Percentiles rank a stretch among this genome's conserved stretches.
Conservation (phyloP, 2,329 filamentous ascomycete species). For the Aspergillus pseudoviridinutans region DNA sequence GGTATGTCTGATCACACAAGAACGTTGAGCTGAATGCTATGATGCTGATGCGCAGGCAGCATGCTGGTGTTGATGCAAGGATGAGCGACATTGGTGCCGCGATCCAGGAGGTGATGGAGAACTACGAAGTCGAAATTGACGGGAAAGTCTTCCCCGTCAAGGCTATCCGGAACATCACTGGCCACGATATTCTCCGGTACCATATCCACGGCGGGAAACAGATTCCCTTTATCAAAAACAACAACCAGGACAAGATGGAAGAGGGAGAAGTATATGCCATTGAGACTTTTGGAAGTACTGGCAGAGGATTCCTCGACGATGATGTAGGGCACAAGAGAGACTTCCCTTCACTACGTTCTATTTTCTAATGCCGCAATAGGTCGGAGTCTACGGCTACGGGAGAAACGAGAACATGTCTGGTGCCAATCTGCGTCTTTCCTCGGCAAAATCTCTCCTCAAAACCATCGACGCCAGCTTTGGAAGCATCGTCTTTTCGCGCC, state of each 20-base stretch:
- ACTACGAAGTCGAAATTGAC: conserved; percentile 55
- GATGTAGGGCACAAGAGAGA: conserved; percentile 33
- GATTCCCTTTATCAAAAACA: conserved; percentile 53
- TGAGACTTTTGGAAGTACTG: conserved; percentile 56
- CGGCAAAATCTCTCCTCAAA: conserved; percentile 55
- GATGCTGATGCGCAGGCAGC: conserved; percentile 20
- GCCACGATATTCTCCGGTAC: conserved; percentile 53
- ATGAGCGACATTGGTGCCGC: conserved; percentile 54
- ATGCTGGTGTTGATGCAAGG: conserved; percentile 53
- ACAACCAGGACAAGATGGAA: conserved; percentile 52
- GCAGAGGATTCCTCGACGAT: conserved; percentile 46
- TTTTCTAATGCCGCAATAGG: conserved; percentile 23
- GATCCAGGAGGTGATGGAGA: conserved; percentile 61
- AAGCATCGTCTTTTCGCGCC: conserved; percentile 57
- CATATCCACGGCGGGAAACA: conserved; percentile 55
- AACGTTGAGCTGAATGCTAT: neutral
- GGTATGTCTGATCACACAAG: conserved; percentile 21
- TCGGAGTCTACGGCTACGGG: conserved; percentile 53
- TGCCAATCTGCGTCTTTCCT: conserved; percentile 43
- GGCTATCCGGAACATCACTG: conserved; percentile 52
- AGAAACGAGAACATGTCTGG: conserved; percentile 36
- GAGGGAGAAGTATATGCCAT: conserved; percentile 58
- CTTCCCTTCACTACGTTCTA: neutral
- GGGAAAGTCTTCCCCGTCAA: conserved; percentile 54
- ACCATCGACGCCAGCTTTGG: conserved; percentile 61